Evolutionary conservation across 148 eudicot genomes (phyloP), one percentile per base, ranked within the genome.

Genomic region (Dysphania ambrosioides): DNA sequence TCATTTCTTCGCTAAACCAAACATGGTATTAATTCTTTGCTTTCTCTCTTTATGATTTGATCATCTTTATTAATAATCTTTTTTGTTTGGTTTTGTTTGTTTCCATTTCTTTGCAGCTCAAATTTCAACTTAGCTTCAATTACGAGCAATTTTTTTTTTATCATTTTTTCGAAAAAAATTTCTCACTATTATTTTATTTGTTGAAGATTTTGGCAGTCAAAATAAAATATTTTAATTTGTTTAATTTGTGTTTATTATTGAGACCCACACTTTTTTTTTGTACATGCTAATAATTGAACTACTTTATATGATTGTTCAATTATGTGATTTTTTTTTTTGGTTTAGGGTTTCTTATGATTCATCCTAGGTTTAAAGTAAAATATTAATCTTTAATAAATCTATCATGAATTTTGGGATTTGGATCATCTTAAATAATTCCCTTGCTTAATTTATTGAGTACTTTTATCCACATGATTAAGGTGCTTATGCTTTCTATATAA

Each of bases 351-450:
- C 31, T 24, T 66, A 47, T 62, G 23, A 71, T 51, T 26, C 19
- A 36, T 38, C 53, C 64, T 71, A 53, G 42, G 62, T 64, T 62
- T 71, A 21, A 62, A 3, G 27, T 58, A 7, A 56, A n/a, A n/a
- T n/a, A n/a, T n/a, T 58, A 23, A 24, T 77, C 29, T 42, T 55
- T 9, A 36, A 27, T 10, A 32, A 61, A 19, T 29, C 11, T 1
- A 72, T 61, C 66, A 61, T 61, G 56, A 53, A 42, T 77, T n/a
- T 69, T 10, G 76, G 68, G 76, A 56, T 51, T 53, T 55, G 75
- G 75, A 26, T 30, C 47, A 64, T 18, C 12, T 19, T 18, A 2
- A 32, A 4, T 32, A 36, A 31, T 35, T 6, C 12, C 11, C 38
- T 35, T 21, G 3, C 11, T 5, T 24, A 12, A 12, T 11, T 38